These are phyloP conservation scores for Lentinula novae-zelandiae DNA, from an alignment of 1,284 basidiomycete species.

Conservation along the genomic window DNA sequence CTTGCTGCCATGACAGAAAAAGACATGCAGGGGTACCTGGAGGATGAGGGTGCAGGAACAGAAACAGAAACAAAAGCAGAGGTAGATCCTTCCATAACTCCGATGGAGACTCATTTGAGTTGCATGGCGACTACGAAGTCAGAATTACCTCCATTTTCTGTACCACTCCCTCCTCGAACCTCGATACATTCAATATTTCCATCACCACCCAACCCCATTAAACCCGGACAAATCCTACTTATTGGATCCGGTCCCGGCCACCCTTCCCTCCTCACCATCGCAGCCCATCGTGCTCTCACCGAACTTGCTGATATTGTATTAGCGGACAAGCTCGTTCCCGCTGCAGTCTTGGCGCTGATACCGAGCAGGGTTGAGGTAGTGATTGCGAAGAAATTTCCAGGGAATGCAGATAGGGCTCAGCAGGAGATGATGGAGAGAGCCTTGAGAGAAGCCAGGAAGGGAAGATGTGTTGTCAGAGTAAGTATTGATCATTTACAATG, in stretches of 20 bases:
- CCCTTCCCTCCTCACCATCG: conserved; percentile 86
- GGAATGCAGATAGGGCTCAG: conserved; percentile 94
- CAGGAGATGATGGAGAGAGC: conserved; percentile 92
- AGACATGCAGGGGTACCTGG: conserved; percentile 69
- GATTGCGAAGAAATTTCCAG: conserved; percentile 96
- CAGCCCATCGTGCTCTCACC: conserved; percentile 81
- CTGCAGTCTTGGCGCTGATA: conserved; percentile 85
- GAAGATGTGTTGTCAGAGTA: conserved; percentile 85
- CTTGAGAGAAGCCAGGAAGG: conserved; percentile 73
- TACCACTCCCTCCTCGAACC: conserved; percentile 19
- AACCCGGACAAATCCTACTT: conserved; percentile 72
- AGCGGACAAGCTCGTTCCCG: conserved; percentile 96
- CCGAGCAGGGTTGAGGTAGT: conserved; percentile 68
- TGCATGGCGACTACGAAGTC: not conserved
- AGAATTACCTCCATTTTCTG: not conserved
- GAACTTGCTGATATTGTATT: conserved; percentile 82
- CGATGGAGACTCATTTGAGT: not conserved
- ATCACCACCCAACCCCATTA: conserved; percentile 24
- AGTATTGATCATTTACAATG: conserved; percentile 23
- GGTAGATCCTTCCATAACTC: not conserved
- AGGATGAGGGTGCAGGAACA: conserved; percentile 30
- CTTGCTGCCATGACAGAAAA: conserved; percentile 65
- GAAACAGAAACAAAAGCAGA: not conserved
- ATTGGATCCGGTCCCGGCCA: conserved; percentile 96
- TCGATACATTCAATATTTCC: conserved; percentile 28